Base-by-base conservation (phyloP, 768 basidiomycete genomes). In the Boletus sp. region DNA sequence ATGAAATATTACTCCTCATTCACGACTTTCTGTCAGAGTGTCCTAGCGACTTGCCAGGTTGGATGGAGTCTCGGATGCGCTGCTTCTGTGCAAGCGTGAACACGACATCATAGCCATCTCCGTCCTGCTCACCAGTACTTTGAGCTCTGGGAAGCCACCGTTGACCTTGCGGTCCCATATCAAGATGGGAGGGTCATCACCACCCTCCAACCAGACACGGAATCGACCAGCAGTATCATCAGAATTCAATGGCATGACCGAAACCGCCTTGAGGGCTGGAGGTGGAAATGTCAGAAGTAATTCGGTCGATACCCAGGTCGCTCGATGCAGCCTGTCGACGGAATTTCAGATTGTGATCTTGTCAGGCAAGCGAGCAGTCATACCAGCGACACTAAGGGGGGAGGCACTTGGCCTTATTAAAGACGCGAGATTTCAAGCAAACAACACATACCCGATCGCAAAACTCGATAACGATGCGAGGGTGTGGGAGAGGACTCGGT, bases 261-360 rank as follows among this genome's bases (percentile, higher is more conserved):
- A 80, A 50, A 95, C 83, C 42, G 79, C 77, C 43, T 76, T 77
- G 51, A 97, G 72, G 1, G 73, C 66, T 0, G 93, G 93, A 27
- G 90, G 83, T 11, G 93, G 88, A 70, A 98, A 98, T 1, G 95
- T 97, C 34, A 96, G 72, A 61, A 94, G 81, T 15, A 98, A 78
- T 62, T 97, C 95, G 0, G 94, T 97, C 57, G 91, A 88, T n/a
- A 86, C 80, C 95, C 95, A 98, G 11, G 83, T 85, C 32, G 95
- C 94, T 62, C 94, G 81, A 62, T 95, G 93, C 37, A 94, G 79
- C 94, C 94, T 95, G 47, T 40, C 41, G 43, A 46, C 14, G 17
- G 10, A 41, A 11, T 21, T 47, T 56, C 11, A 58, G 41, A 40
- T 23, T 4, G 23, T 1, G 23, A 11, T 30, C 25, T 35, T 48